Base-by-base conservation (phyloP, 768 basidiomycete species). In the Boletus sp. region DNA sequence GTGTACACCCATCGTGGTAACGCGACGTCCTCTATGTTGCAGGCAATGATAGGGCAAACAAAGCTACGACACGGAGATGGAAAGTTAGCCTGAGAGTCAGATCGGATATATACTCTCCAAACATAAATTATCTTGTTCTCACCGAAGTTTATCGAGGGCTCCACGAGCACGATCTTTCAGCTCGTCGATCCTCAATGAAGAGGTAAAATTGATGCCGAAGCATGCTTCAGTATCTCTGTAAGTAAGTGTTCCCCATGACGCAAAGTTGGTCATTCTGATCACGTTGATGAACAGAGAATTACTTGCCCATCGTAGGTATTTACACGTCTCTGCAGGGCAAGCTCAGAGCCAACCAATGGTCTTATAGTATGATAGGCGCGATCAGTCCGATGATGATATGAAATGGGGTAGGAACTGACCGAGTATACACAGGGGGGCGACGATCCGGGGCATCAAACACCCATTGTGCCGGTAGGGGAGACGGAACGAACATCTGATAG, bases 61-160 rank as follows among this genome's bases (percentile, higher is more conserved):
- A 64, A 65, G 20, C 61, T 65, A 29, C 4, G 18, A 18, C 2
- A 30, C 1, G 10, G 2, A 24, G 8, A 10, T n/a, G 4, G 11
- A 7, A 15, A 3, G 4, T 33, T 24, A 20, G 33, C 37, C 2
- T 37, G 15, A 20, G 40, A 11, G 18, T 7, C 40, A 41, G 7
- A 41, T 7, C 11, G 33, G 11, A 15, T 12, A 10, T 15, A 7
- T 3, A 7, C 20, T 24, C 4, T 33, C 3, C 20, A 24, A 39
- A 9, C 17, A 29, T 35, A 8, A 35, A 12, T 10, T 9, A 28
- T 24, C 14, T 11, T 20, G 3, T 17, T 18, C 50, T 55, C 42
- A 66, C 64, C 64, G 56, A 39, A 66, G 64, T 52, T 63, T 66
- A 24, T 66, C 46, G 28, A 65, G 51, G 4, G 64, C 64, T 18